These are phyloP conservation scores for Pseudogymnoascus sp. DNA, from an alignment of 2,329 filamentous ascomycete genomes.

Conservation along the genomic window DNA sequence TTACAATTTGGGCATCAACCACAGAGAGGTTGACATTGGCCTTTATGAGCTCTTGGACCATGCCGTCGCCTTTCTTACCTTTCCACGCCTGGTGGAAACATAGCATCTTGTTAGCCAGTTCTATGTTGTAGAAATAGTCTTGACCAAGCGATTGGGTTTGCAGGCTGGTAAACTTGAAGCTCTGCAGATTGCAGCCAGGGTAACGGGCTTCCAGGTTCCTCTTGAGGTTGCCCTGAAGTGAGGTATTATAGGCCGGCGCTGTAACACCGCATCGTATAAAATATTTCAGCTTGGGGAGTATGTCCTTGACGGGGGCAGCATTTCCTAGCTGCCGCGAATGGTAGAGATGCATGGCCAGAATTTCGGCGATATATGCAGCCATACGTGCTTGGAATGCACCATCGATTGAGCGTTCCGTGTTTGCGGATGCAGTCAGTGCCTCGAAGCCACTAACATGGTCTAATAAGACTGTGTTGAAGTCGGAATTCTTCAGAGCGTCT, in stretches of 20 bases:
- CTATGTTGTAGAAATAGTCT: slow-evolving; percentile 77
- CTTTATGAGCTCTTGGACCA: slow-evolving; percentile 70
- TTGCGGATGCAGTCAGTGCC: slow-evolving; percentile 43
- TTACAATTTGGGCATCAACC: slow-evolving; percentile 82
- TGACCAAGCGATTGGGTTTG: slow-evolving; percentile 58
- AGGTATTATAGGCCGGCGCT: slow-evolving; percentile 77
- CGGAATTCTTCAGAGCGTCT: slow-evolving; percentile 63
- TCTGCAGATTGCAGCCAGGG: slow-evolving; percentile 60
- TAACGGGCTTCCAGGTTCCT: slow-evolving; percentile 79
- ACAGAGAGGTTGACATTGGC: slow-evolving; percentile 88
- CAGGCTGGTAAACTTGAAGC: slow-evolving; percentile 70
- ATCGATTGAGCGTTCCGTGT: slow-evolving; percentile 38
- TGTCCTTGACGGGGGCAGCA: slow-evolving; percentile 55
- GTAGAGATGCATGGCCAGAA: slow-evolving; percentile 85
- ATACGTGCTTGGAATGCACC: slow-evolving; percentile 57
- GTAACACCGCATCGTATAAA: slow-evolving; percentile 69
- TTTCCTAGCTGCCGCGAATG: slow-evolving; percentile 71
- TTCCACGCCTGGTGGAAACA: slow-evolving; percentile 71
- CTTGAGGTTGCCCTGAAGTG: slow-evolving; percentile 75
- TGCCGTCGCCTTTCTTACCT: slow-evolving; percentile 61
- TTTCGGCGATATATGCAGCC: slow-evolving; percentile 76
- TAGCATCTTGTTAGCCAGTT: slow-evolving; percentile 67
- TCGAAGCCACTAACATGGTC: slow-evolving; percentile 57
- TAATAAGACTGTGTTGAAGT: slow-evolving; percentile 65
- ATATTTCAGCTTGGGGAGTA: slow-evolving; percentile 71